Percentiles rank a stretch among this genome's conserved stretches.
These are phyloP conservation scores for Acanthamoeba culbertsoni DNA, from an alignment of 208 protist species.

Conservation along the genomic window DNA sequence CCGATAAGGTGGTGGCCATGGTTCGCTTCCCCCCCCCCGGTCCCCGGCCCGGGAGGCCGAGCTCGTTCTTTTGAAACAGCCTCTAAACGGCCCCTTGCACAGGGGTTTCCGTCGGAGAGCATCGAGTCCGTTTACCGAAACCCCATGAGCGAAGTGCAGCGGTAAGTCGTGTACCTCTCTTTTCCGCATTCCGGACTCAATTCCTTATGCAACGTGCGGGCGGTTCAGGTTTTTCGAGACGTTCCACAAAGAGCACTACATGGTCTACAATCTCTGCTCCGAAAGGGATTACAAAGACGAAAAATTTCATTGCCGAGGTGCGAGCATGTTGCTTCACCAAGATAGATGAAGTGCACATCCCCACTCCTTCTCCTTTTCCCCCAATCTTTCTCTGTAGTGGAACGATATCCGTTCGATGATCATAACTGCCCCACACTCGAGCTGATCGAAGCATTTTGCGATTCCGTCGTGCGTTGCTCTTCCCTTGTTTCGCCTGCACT, in stretches of 20 bases:
- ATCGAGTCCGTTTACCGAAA: conserved; percentile 14
- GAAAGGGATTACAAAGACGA: not conserved
- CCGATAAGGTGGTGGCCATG: conserved; percentile 69
- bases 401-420: conserved; percentile 76
- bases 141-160: conserved; percentile 49
- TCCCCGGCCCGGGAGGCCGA: not conserved
- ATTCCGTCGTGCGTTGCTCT: not conserved
- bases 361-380: not conserved
- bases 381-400: not conserved
- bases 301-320: conserved; percentile 14
- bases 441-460: conserved; percentile 60
- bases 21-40: not conserved
- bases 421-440: conserved; percentile 73
- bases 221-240: not conserved
- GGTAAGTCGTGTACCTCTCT: not conserved
- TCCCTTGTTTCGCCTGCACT: too few relatives aligned
- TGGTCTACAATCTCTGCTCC: conserved; percentile 48
- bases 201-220: not conserved
- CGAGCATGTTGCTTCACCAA: not conserved
- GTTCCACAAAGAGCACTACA: not conserved
- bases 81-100: not conserved
- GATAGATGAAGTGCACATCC: not conserved
- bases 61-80: not conserved
- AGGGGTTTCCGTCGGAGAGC: conserved; percentile 33
- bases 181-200: not conserved